phyloP scores from a whole-genome alignment of 1,139 yeast species.

The Pichia sp. region DNA sequence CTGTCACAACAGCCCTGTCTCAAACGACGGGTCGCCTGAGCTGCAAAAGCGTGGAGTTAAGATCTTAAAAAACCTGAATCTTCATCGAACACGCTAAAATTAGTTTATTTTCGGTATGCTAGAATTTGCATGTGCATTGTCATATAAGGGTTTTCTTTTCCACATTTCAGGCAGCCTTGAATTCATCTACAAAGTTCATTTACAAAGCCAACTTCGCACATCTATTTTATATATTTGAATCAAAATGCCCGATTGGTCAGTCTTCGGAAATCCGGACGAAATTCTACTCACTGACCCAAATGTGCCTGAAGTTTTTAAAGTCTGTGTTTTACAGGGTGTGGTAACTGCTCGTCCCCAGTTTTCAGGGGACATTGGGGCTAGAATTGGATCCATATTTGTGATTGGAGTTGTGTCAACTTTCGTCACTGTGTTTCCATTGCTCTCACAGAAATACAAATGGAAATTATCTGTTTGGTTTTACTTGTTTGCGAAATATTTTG shows the following conservation, averaged over 20 bases:
- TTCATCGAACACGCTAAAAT: too few relatives aligned
- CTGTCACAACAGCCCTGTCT: too few relatives aligned
- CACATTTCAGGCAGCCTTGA: too few relatives aligned
- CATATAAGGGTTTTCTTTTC: too few relatives aligned
- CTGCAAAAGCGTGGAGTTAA: too few relatives aligned
- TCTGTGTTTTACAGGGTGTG: constrained; percentile 16
- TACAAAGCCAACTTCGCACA: too few relatives aligned
- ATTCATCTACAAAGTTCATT: too few relatives aligned
- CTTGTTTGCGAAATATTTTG: constrained; percentile 73
- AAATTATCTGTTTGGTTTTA: constrained; percentile 54
- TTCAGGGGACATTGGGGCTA: constrained; percentile 40
- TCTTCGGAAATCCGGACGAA: constrained; percentile 10
- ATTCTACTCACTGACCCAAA: constrained; percentile 12
- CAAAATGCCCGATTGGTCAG: constrained; percentile 18
- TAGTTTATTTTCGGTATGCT: too few relatives aligned
- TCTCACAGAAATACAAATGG: constrained; percentile 46
- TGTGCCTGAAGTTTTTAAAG: constrained; percentile 14
- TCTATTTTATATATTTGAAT: too few relatives aligned
- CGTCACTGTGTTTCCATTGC: constrained; percentile 54
- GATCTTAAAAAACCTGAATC: too few relatives aligned
- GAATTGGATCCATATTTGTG: constrained; percentile 69
- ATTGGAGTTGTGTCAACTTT: constrained; percentile 50
- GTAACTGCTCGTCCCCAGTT: constrained; percentile 13
- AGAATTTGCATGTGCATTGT: too few relatives aligned
- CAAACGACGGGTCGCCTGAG: too few relatives aligned